phyloP scores from a whole-genome alignment of 2,329 filamentous ascomycete genomes.

The Colletotrichum liaoningense region DNA sequence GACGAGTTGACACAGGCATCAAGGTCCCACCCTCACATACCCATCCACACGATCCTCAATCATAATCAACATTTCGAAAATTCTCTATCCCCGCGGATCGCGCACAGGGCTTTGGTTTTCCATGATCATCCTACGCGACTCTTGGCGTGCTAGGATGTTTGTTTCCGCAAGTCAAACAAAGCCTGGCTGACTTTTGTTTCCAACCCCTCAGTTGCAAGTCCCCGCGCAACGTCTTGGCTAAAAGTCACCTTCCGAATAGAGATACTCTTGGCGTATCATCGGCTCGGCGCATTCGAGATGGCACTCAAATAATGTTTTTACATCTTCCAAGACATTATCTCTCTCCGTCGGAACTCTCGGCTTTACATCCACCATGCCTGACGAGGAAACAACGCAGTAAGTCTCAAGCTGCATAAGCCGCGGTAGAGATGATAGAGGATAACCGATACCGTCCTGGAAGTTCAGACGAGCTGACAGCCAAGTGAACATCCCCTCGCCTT shows the following conservation, averaged over 20 bases:
- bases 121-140: not conserved
- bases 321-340: not conserved
- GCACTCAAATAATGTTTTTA: not conserved
- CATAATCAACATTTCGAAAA: too few species aligned
- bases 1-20: too few species aligned
- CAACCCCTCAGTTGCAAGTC: constrained; percentile 3
- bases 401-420: not conserved
- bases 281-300: not conserved
- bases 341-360: not conserved
- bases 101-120: not conserved
- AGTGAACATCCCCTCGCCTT: not conserved
- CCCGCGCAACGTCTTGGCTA: constrained; percentile 25
- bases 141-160: constrained; percentile 3
- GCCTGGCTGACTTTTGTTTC: not conserved
- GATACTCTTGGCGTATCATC: constrained; percentile 1
- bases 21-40: too few species aligned
- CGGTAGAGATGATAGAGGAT: not conserved
- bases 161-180: not conserved
- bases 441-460: not conserved
- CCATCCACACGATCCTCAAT: too few species aligned
- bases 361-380: not conserved
- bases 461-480: not conserved
- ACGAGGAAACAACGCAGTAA: not conserved
- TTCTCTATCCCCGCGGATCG: not conserved
- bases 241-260: constrained; percentile 28